Conservation (phyloP, 192 early-diverging fungal genomes). For the Allomyces javanicus region DNA sequence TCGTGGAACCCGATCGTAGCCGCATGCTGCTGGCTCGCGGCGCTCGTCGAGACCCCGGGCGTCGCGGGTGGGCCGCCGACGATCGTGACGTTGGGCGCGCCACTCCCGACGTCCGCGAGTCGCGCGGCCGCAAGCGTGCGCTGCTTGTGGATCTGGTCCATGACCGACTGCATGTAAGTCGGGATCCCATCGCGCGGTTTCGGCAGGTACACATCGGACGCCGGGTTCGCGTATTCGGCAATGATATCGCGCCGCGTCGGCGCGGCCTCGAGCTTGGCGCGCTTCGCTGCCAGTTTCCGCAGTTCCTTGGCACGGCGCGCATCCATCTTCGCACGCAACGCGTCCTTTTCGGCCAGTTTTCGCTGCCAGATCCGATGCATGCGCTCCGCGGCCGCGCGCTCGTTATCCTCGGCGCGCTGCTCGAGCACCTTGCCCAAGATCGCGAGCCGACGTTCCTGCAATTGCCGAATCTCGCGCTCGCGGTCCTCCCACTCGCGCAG, state of each 20-base stretch:
- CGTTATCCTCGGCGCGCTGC: conserved; percentile 28
- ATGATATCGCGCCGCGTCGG: conserved; percentile 25
- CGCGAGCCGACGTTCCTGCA: conserved; percentile 28
- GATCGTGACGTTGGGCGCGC: no score
- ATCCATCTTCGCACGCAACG: conserved; percentile 22
- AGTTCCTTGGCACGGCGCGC: conserved; percentile 25
- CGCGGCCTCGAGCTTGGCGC: conserved; percentile 16
- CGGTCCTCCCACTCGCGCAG: conserved; percentile 36
- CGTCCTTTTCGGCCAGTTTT: conserved; percentile 32
- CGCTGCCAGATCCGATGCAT: conserved; percentile 30
- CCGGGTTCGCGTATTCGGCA: conserved; percentile 30
- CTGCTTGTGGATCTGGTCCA: background rate
- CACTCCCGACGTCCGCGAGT: no score
- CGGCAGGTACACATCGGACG: conserved; percentile 14
- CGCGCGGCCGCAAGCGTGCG: no score
- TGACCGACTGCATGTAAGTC: background rate
- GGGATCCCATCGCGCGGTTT: conserved; percentile 27
- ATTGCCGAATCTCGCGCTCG: conserved; percentile 28
- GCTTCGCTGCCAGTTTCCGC: conserved; percentile 25
- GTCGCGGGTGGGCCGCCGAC: no score
- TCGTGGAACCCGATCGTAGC: no score
- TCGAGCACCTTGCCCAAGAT: conserved; percentile 28
- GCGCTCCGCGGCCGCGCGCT: conserved; percentile 22
- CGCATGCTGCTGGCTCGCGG: no score
- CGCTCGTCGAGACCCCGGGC: no score